Evolutionary conservation across 768 basidiomycete species (phyloP).

Genomic region (Auriscalpium microsporum): DNA sequence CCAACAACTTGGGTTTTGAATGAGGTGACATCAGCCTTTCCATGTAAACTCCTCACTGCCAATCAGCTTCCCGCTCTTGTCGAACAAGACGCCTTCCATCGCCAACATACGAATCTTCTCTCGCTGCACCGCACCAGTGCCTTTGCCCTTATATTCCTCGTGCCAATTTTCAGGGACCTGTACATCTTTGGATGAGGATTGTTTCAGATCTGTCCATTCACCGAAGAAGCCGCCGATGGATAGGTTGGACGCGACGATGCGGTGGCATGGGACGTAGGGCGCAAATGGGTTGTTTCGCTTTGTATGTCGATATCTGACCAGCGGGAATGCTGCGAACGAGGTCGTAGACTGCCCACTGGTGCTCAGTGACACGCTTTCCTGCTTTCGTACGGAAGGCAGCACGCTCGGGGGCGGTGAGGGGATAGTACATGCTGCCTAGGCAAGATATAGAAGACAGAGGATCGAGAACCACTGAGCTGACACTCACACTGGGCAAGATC

Average conservation of each 20-base stretch:
- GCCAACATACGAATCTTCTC: constrained; percentile 13
- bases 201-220: constrained; percentile 33
- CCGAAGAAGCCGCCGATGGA: constrained; percentile 59
- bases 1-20: no score
- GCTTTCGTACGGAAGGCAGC: constrained; percentile 7
- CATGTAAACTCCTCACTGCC: constrained; percentile 5
- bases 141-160: constrained; percentile 4
- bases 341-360: constrained; percentile 18
- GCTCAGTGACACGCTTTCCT: constrained; percentile 13
- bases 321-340: constrained; percentile 5
- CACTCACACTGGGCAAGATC: no score
- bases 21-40: not conserved
- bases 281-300: constrained; percentile 54
- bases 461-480: no score
- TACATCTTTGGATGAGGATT: not conserved
- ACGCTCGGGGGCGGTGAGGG: constrained; percentile 6
- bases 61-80: constrained; percentile 3
- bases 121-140: constrained; percentile 8
- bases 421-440: constrained; percentile 10
- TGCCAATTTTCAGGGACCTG: constrained; percentile 9
- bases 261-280: constrained; percentile 62
- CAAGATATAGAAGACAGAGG: no score
- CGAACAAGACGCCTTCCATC: constrained; percentile 11
- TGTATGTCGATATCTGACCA: constrained; percentile 14
- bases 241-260: constrained; percentile 52